These are phyloP conservation scores for Fonsecaea erecta DNA, from an alignment of 2,329 filamentous ascomycete species.

Conservation along the genomic window DNA sequence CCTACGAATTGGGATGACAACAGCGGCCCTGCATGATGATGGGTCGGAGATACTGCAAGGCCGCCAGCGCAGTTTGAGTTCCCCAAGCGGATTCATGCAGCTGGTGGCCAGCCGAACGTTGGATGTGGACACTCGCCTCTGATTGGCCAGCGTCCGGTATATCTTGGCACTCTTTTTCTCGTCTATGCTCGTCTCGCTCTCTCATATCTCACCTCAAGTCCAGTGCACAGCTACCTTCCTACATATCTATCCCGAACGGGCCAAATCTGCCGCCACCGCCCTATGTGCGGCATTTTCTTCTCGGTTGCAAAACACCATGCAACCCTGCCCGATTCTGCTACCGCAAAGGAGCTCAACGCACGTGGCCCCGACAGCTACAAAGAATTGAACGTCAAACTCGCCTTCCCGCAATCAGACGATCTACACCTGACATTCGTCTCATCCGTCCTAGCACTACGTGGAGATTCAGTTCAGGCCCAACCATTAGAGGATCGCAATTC, in stretches of 20 bases:
- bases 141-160: neutral
- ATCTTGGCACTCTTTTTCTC: neutral
- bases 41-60: conserved; percentile 23
- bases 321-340: conserved; percentile 54
- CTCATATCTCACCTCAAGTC: neutral
- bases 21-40: conserved; percentile 17
- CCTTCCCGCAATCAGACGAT: conserved; percentile 5
- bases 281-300: conserved; percentile 64
- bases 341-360: conserved; percentile 43
- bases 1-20: conserved; percentile 5
- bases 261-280: neutral
- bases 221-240: neutral
- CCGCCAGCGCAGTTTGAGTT: conserved; percentile 8
- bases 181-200: neutral
- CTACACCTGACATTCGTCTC: conserved; percentile 70
- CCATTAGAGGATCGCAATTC: conserved; percentile 66
- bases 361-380: conserved; percentile 52
- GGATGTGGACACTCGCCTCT: neutral
- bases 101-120: neutral
- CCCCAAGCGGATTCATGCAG: too few relatives aligned
- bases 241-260: neutral
- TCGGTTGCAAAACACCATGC: conserved; percentile 53
- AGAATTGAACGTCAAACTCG: conserved; percentile 40
- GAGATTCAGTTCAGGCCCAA: conserved; percentile 71
- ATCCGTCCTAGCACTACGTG: conserved; percentile 89